Conservation (phyloP, 1,284 basidiomycete genomes). For the Tilletia walkeri region DNA sequence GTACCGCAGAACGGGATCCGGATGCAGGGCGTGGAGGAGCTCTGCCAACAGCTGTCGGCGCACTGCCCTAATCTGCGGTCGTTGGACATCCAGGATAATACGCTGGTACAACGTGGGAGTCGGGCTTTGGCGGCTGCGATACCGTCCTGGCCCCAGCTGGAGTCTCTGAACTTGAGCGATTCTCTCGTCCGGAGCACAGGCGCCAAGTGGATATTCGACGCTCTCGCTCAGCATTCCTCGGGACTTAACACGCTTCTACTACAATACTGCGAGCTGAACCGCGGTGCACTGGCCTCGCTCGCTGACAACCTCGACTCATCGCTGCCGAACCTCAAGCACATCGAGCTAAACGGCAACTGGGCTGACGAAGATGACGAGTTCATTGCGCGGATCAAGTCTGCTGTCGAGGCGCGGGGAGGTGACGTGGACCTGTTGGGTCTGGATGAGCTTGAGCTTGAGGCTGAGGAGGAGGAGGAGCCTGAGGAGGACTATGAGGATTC, state of each 20-base stretch:
- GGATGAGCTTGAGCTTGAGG: conserved; percentile 36
- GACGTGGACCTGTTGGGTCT: conserved; percentile 45
- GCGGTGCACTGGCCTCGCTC: conserved; percentile 40
- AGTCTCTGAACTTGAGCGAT: conserved; percentile 83
- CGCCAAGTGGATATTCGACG: conserved; percentile 41
- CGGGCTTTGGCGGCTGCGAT: conserved; percentile 74
- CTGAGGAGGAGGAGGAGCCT: conserved; percentile 15
- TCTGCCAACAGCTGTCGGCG: conserved; percentile 71
- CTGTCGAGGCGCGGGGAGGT: conserved; percentile 44
- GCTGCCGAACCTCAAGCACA: conserved; percentile 32
- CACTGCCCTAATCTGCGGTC: conserved; percentile 69
- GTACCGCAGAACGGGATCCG: conserved; percentile 97
- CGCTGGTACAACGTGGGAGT: conserved; percentile 73
- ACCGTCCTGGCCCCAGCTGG: conserved; percentile 67
- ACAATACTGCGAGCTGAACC: conserved; percentile 52
- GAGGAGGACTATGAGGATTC: conserved; percentile 34
- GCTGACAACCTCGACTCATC: conserved; percentile 39
- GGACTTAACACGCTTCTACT: conserved; percentile 45
- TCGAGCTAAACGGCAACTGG: conserved; percentile 55
- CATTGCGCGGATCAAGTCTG: conserved; percentile 43
- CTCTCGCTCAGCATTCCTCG: conserved; percentile 41
- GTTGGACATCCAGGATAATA: conserved; percentile 95
- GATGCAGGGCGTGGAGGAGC: conserved; percentile 82
- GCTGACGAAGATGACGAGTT: conserved; percentile 53
- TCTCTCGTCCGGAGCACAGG: conserved; percentile 74